Conservation (phyloP, 768 basidiomycete species). For the Exsudoporus frostii region DNA sequence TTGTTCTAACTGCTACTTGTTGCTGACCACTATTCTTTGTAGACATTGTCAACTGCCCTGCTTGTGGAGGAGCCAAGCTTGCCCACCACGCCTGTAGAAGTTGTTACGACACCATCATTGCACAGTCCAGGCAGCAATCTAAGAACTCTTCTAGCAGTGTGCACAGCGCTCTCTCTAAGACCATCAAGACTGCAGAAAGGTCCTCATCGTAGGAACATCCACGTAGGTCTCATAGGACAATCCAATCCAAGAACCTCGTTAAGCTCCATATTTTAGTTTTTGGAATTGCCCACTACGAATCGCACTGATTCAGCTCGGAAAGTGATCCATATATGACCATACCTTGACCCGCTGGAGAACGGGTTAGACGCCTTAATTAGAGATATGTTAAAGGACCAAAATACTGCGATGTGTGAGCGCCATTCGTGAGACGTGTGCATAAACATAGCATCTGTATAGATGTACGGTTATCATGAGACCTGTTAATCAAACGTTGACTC, state of each 20-base stretch:
- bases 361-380: neutral
- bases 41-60: slow-evolving; percentile 93
- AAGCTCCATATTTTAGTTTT: neutral
- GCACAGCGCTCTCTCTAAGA: neutral
- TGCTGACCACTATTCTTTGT: slow-evolving; percentile 5
- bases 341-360: neutral
- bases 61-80: slow-evolving; percentile 83
- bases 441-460: neutral
- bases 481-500: neutral
- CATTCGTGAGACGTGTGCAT: neutral
- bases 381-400: neutral
- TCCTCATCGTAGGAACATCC: neutral
- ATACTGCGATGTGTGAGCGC: neutral
- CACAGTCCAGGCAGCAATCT: slow-evolving; percentile 20
- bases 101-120: slow-evolving; percentile 53
- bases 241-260: neutral
- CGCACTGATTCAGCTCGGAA: neutral
- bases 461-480: slow-evolving; percentile 4
- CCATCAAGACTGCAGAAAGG: neutral
- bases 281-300: neutral
- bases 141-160: slow-evolving; percentile 7
- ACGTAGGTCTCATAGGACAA: neutral
- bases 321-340: neutral
- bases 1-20: neutral
- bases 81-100: slow-evolving; percentile 82